Evolutionary conservation across 2,329 filamentous ascomycete genomes (phyloP).

Genomic region (Helminthosporium solani): DNA sequence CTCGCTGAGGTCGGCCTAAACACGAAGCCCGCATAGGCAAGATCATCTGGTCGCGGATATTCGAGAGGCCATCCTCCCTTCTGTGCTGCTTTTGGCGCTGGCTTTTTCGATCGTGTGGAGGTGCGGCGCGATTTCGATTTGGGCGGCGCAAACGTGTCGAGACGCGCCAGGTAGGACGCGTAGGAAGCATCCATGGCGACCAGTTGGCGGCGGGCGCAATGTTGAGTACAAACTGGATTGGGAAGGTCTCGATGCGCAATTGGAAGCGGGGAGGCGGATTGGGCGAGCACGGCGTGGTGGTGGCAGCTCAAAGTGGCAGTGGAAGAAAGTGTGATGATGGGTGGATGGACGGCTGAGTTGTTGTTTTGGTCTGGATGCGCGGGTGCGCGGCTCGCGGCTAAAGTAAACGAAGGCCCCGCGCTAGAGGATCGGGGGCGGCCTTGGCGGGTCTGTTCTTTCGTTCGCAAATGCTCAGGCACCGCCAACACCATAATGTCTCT

Average conservation of each 20-base stretch:
- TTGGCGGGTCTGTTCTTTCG: neutral
- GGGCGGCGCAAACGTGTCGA: slow-evolving; percentile 74
- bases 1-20: slow-evolving; percentile 74
- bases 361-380: slow-evolving; percentile 2
- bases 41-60: slow-evolving; percentile 65
- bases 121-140: slow-evolving; percentile 67
- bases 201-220: neutral
- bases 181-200: slow-evolving; percentile 41
- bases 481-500: slow-evolving; percentile 33
- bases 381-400: neutral
- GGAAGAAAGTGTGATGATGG: neutral
- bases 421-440: neutral
- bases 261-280: neutral
- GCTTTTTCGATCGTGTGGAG: slow-evolving; percentile 63
- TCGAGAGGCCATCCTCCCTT: slow-evolving; percentile 72
- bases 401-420: neutral
- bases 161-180: slow-evolving; percentile 70
- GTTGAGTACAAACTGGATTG: neutral
- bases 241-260: neutral
- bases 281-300: neutral
- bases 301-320: slow-evolving; percentile 1
- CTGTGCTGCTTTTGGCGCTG: slow-evolving; percentile 26
- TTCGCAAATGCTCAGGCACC: slow-evolving; percentile 23
- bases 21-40: slow-evolving; percentile 89
- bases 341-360: too few species aligned